These are phyloP conservation scores for Cicer pinnatifidum DNA, from an alignment of 306 rosid species.

Conservation along the genomic window DNA sequence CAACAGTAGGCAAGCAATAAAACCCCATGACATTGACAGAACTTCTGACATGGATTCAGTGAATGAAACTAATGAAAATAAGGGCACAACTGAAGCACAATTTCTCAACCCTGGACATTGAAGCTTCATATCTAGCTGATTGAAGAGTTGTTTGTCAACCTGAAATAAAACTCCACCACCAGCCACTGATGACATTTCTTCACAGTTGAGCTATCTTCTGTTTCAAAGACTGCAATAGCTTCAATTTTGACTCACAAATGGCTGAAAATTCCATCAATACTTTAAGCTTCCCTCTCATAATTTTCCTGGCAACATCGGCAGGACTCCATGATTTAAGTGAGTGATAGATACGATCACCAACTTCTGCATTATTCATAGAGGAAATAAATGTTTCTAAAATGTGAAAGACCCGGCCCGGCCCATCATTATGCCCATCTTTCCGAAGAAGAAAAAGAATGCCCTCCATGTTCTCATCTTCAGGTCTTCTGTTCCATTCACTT, in stretches of 20 bases:
- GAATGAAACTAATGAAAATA: constrained; percentile 15
- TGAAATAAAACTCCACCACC: constrained; percentile 34
- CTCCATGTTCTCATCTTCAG: constrained; percentile 69
- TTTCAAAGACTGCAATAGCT: constrained; percentile 62
- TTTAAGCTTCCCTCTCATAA: constrained; percentile 65
- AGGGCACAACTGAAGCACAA: constrained; percentile 18
- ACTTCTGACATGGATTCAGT: constrained; percentile 19
- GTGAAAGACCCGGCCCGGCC: constrained; percentile 73
- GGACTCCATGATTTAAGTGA: constrained; percentile 79
- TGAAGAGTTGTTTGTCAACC: constrained; percentile 25
- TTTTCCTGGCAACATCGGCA: constrained; percentile 75
- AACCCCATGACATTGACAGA: constrained; percentile 21
- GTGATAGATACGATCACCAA: constrained; percentile 65
- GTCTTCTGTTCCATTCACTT: constrained; percentile 58
- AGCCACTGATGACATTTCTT: constrained; percentile 34
- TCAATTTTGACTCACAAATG: constrained; percentile 71
- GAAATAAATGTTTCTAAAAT: constrained; percentile 57
- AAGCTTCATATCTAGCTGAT: constrained; percentile 15
- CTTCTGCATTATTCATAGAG: constrained; percentile 52
- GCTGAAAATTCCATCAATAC: constrained; percentile 59
- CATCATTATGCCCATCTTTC: constrained; percentile 57
- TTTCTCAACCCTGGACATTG: constrained; percentile 29
- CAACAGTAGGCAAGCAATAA: constrained; percentile 20
- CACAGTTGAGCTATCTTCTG: constrained; percentile 71
- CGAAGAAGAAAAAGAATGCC: constrained; percentile 54